These are phyloP conservation scores for Penicillium paradoxum DNA, from an alignment of 495 filamentous ascomycete genomes.

Conservation along the genomic window DNA sequence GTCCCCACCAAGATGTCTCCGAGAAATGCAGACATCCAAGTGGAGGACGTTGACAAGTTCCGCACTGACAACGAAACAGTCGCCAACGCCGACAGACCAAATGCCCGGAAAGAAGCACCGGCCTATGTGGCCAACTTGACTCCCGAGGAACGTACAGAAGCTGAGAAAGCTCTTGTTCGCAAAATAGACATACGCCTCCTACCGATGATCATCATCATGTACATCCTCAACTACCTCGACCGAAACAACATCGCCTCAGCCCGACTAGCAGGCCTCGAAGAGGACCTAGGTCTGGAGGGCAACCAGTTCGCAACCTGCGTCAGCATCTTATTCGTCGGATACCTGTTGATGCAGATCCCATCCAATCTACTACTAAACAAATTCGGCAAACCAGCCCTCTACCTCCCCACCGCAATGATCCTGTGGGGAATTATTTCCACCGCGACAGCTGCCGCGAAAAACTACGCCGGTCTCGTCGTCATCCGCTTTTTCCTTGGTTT, in stretches of 20 bases:
- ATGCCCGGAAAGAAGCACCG: conserved; percentile 39
- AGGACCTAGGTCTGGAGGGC: conserved; percentile 43
- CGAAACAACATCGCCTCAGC: conserved; percentile 56
- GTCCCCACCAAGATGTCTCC: conserved; percentile 21
- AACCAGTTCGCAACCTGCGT: conserved; percentile 54
- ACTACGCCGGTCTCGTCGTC: conserved; percentile 56
- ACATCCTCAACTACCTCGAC: conserved; percentile 80
- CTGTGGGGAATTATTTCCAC: conserved; percentile 71
- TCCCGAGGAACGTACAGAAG: conserved; percentile 42
- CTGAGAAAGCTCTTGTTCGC: conserved; percentile 49
- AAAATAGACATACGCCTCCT: conserved; percentile 61
- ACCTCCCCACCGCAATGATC: conserved; percentile 61
- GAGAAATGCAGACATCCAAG: conserved; percentile 18
- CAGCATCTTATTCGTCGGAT: conserved; percentile 70
- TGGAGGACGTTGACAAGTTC: conserved; percentile 46
- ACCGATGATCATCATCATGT: conserved; percentile 65
- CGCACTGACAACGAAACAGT: conserved; percentile 56
- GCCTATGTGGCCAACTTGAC: conserved; percentile 47
- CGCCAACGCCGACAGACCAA: conserved; percentile 29
- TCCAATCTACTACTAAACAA: conserved; percentile 46
- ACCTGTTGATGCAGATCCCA: conserved; percentile 48
- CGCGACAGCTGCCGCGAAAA: conserved; percentile 52
- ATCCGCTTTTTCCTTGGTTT: conserved; percentile 71
- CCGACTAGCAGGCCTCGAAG: conserved; percentile 47
- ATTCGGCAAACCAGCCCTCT: conserved; percentile 54